These are phyloP conservation scores for Neurospora sp. DNA, from an alignment of 495 filamentous ascomycete species.

Conservation along the genomic window DNA sequence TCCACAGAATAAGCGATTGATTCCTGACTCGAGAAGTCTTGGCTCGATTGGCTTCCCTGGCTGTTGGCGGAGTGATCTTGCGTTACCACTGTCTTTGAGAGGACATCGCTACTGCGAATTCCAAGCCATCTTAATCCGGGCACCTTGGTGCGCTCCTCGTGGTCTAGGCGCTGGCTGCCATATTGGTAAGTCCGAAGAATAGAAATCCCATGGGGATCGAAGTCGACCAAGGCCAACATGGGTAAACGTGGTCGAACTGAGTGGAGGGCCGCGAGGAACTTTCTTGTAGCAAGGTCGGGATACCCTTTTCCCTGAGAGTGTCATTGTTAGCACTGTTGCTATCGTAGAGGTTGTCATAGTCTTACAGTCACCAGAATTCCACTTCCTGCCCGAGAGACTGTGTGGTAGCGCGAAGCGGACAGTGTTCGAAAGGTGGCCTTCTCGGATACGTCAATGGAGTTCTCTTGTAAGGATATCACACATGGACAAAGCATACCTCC, in stretches of 20 bases:
- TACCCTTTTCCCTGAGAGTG: slow-evolving; percentile 71
- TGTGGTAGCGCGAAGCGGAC: slow-evolving; percentile 17
- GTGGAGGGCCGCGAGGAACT: slow-evolving; percentile 49
- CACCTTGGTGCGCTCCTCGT: slow-evolving; percentile 53
- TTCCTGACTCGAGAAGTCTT: slow-evolving; percentile 11
- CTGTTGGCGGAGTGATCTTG: not conserved
- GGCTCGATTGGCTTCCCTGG: slow-evolving; percentile 7
- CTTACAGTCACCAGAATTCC: slow-evolving; percentile 26
- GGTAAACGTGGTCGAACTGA: slow-evolving; percentile 26
- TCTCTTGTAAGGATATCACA: slow-evolving; percentile 4
- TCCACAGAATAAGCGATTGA: slow-evolving; percentile 3
- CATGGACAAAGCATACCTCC: slow-evolving; percentile 46
- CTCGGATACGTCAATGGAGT: not conserved
- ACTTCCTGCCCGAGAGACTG: slow-evolving; percentile 8
- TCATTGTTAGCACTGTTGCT: not conserved
- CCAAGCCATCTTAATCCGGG: slow-evolving; percentile 65
- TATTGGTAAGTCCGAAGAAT: slow-evolving; percentile 84
- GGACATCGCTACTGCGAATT: slow-evolving; percentile 51
- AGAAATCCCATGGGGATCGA: slow-evolving; percentile 75
- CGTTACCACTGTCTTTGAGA: slow-evolving; percentile 2
- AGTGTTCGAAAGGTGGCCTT: slow-evolving; percentile 68
- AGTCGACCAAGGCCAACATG: slow-evolving; percentile 68
- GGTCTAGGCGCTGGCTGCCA: slow-evolving; percentile 62
- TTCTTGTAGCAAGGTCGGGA: slow-evolving; percentile 73
- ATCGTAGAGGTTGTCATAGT: not conserved